phyloP scores from a whole-genome alignment of 352 stramenopile genomes.

The Phytophthora uliginosa region DNA sequence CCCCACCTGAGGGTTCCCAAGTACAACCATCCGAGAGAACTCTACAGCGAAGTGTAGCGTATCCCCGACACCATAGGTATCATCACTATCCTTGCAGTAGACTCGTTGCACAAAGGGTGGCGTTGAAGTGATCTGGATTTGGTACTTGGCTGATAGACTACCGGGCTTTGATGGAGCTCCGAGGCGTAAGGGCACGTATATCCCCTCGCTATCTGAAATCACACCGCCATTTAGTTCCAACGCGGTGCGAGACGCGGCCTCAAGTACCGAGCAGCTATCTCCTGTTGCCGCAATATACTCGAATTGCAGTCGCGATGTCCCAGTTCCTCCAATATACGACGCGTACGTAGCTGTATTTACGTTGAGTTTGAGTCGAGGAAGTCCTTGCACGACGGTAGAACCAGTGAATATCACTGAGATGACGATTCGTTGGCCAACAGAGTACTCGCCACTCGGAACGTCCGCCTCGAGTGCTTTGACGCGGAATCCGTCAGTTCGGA shows the following conservation, averaged over 20 bases:
- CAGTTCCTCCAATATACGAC: constrained; percentile 60
- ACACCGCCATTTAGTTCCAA: constrained; percentile 63
- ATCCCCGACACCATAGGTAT: constrained; percentile 61
- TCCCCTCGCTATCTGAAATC: constrained; percentile 54
- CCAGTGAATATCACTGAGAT: constrained; percentile 63
- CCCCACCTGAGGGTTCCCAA: constrained; percentile 18
- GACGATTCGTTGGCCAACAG: constrained; percentile 65
- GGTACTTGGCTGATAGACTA: constrained; percentile 56
- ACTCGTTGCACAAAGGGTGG: constrained; percentile 54
- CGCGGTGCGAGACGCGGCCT: constrained; percentile 54
- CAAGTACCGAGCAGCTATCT: constrained; percentile 55
- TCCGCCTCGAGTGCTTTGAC: constrained; percentile 46
- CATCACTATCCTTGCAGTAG: constrained; percentile 39
- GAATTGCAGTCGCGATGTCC: constrained; percentile 56
- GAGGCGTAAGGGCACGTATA: constrained; percentile 65
- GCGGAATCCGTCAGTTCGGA: constrained; percentile 70
- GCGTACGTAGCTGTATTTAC: constrained; percentile 51
- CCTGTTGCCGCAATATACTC: constrained; percentile 62
- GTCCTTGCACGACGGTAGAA: constrained; percentile 59
- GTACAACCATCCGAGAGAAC: constrained; percentile 53
- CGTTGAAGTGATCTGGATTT: constrained; percentile 56
- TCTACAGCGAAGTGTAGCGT: constrained; percentile 53
- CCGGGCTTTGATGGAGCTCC: constrained; percentile 31
- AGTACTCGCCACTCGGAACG: constrained; percentile 58
- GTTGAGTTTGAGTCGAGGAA: constrained; percentile 63